Evolutionary conservation across 345 rosid species (phyloP), one percentile per base, ranked within the genome.

Genomic region (Populus euphratica): DNA sequence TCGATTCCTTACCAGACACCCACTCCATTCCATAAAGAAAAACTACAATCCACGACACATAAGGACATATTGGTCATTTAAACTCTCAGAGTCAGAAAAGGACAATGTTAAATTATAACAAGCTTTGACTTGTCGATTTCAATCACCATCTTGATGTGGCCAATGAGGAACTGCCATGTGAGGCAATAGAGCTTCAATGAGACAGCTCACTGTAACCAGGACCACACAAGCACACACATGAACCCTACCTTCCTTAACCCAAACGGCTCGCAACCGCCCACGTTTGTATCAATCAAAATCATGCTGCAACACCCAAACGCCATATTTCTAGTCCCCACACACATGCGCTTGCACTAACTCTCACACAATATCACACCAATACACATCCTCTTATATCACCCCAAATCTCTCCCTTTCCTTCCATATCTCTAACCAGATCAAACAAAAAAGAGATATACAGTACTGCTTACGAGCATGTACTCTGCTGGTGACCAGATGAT

Each of bases 211-310:
- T 11, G n/a, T 39, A 50, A 18, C 41, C 38, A 6, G 11, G 43
- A 21, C 64, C 66, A 50, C 73, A 39, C 69, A 1, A 63, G 54
- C 68, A 35, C 56, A 29, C 52, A 25, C 38, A 41, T 12, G n/a
- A 21, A 11, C 44, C 65, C 20, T 69, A 65, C 65, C 56, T 85
- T 79, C 77, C 85, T 83, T 78, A 75, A 68, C 73, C 82, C 84
- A 64, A 47, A 84, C 87, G 91, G 84, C 86, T 87, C 84, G 85
- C 82, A 84, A 88, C 93, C 89, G 90, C 89, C 91, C 93, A 87
- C 92, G 96, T 91, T 87, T 56, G 44, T 76, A 69, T 76, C 85
- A 76, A 49, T 35, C 33, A 50, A 33, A 20, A 44, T 49, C 59
- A 69, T 27, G 68, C 77, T 63, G 72, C 79, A 76, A 82, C 71